These are phyloP conservation scores for Sordariomycetes sp. DNA, from an alignment of 2,329 filamentous ascomycete genomes.

Conservation along the genomic window DNA sequence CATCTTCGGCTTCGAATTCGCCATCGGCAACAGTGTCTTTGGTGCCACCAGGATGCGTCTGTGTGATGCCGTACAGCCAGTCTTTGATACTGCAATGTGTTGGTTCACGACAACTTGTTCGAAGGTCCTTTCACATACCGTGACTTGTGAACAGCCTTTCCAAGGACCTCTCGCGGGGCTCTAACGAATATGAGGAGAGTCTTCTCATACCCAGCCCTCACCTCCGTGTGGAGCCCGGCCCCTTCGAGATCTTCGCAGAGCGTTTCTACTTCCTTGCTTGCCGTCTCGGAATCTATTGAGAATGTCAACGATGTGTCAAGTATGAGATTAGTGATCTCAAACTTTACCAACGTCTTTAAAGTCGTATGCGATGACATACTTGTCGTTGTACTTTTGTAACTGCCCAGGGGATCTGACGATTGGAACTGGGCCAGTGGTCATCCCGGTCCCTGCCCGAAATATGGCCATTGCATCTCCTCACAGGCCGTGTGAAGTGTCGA, in stretches of 20 bases:
- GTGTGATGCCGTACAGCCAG: constrained; percentile 63
- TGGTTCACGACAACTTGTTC: too few species aligned
- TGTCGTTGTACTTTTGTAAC: constrained; percentile 16
- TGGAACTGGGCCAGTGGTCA: not conserved
- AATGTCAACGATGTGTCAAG: too few species aligned
- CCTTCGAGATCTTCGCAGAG: constrained; percentile 51
- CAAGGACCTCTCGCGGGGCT: constrained; percentile 52
- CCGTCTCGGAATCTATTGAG: constrained; percentile 21
- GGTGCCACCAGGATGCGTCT: constrained; percentile 50
- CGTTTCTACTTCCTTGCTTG: constrained; percentile 21
- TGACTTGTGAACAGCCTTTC: constrained; percentile 57
- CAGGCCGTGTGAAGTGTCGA: too few species aligned
- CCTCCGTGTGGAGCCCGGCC: constrained; percentile 60
- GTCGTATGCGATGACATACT: constrained; percentile 30
- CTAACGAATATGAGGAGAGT: constrained; percentile 60
- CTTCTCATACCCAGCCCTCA: constrained; percentile 60
- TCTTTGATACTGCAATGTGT: constrained; percentile 51
- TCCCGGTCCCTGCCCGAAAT: not conserved
- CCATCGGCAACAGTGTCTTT: constrained; percentile 41
- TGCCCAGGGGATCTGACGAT: not conserved
- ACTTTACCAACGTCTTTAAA: constrained; percentile 22
- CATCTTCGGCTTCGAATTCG: constrained; percentile 52
- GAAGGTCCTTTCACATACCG: too few species aligned
- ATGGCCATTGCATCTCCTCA: too few species aligned
- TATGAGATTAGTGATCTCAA: too few species aligned